Percentiles rank a stretch among this genome's conserved stretches.
Evolutionary conservation across 257 asterid genomes (phyloP).

Genomic region (Nemophila menziesii): DNA sequence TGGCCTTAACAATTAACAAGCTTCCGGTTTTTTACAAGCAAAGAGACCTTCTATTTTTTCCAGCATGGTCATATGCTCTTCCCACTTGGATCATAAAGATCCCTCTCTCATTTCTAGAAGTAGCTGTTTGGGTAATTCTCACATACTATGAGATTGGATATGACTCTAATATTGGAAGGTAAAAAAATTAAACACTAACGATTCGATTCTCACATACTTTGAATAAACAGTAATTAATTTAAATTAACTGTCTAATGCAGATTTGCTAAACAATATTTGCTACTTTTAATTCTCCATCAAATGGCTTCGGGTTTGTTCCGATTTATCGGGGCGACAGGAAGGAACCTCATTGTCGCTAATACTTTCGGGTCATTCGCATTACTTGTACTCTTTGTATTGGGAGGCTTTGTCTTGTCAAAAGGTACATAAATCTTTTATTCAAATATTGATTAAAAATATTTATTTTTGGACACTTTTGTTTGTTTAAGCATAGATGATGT

Average conservation of each 20-base stretch:
- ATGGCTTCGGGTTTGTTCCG: conserved; percentile 45
- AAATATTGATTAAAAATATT: too few species aligned
- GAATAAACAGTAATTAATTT: not conserved
- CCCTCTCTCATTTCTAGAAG: conserved; percentile 43
- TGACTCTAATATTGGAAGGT: conserved; percentile 58
- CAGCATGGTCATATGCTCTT: conserved; percentile 62
- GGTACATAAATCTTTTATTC: conserved; percentile 17
- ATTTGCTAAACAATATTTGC: conserved; percentile 43
- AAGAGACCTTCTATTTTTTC: conserved; percentile 52
- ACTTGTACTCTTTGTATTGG: conserved; percentile 38
- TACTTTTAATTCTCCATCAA: conserved; percentile 35
- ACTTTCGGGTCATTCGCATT: conserved; percentile 53
- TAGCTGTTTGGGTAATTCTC: conserved; percentile 31
- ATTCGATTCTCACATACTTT: not conserved
- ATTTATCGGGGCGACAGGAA: conserved; percentile 38
- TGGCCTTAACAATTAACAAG: conserved; percentile 47
- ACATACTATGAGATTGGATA: conserved; percentile 56
- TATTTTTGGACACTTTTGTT: not conserved
- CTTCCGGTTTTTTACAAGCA: conserved; percentile 82
- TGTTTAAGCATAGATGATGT: conserved; percentile 26
- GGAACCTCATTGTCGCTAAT: conserved; percentile 57
- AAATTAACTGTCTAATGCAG: conserved; percentile 19
- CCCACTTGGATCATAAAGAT: conserved; percentile 59
- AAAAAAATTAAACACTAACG: not conserved
- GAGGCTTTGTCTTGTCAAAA: conserved; percentile 61